Percentiles rank a stretch among this genome's conserved stretches.
These are phyloP conservation scores for Amylocarpus encephaloides DNA, from an alignment of 2,329 filamentous ascomycete species.

Conservation along the genomic window DNA sequence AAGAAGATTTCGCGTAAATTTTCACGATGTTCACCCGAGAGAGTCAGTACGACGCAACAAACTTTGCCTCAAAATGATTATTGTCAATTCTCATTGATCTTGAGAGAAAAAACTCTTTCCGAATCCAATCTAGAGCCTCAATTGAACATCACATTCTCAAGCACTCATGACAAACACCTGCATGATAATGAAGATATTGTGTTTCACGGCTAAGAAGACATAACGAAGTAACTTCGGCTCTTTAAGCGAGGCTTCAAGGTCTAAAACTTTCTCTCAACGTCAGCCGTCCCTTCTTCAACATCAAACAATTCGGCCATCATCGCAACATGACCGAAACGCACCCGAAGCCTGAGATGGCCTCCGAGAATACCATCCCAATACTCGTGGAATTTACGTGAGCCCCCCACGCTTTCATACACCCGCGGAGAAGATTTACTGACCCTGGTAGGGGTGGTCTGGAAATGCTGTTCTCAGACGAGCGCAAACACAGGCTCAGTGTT, in stretches of 20 bases:
- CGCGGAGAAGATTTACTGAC: slow-evolving; percentile 6
- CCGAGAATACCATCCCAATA: slow-evolving; percentile 43
- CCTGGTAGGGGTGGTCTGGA: slow-evolving; percentile 77
- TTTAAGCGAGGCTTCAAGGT: slow-evolving; percentile 12
- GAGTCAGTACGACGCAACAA: not conserved
- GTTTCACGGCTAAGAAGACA: slow-evolving; percentile 2
- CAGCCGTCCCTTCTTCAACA: not conserved
- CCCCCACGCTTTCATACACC: not conserved
- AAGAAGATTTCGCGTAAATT: slow-evolving; percentile 5
- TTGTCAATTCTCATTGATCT: no score
- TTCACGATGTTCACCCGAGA: not conserved
- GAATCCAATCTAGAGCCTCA: not conserved
- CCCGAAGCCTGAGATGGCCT: slow-evolving; percentile 14
- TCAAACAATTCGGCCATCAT: not conserved
- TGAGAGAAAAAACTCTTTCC: no score
- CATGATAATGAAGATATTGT: slow-evolving; percentile 7
- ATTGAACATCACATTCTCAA: no score
- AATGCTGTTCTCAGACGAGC: slow-evolving; percentile 82
- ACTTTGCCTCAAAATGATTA: not conserved
- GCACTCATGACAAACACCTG: not conserved
- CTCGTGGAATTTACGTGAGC: slow-evolving; percentile 61
- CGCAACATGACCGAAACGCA: not conserved
- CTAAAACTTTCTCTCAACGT: slow-evolving; percentile 8
- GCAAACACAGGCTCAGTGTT: slow-evolving; percentile 63
- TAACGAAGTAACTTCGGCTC: not conserved